Evolutionary conservation across 257 asterid genomes (phyloP), one percentile per base, ranked within the genome.

Genomic region (Leonotis leonurus): DNA sequence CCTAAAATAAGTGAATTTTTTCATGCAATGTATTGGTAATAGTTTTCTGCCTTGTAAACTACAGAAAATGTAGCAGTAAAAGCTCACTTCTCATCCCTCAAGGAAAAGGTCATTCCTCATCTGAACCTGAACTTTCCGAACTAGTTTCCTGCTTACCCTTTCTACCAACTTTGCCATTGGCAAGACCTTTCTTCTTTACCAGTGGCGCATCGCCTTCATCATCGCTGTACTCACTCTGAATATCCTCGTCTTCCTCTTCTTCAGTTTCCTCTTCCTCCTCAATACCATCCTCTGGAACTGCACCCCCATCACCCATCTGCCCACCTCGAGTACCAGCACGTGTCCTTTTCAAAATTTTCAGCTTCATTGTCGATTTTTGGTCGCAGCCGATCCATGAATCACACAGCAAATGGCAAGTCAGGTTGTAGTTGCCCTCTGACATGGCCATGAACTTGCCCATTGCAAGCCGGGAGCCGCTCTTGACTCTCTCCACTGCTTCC

Each of bases 351-450:
- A 71, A 29, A 24, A 92, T 78, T 63, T 81, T 89, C 58, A 92
- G 58, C 71, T 83, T 85, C 56, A 92, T 62, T 32, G 41, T 75
- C 17, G 76, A 60, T 12, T 73, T 84, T 17, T 60, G 66, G 57
- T 89, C 97, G 3, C 92, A 83, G 8, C 95, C 96, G 36, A 92
- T 74, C 99, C 97, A 92, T 0, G 97, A 75, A 25, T 92, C 99
- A 4, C 95, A 81, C 67, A 89, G 33, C 77, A 89, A 43, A 33
- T 89, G 77, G 72, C 95, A 77, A 50, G 76, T 80, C 81, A 92
- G 69, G 76, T 80, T 83, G 64, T 84, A 89, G 64, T 26, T 84
- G 18, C 98, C 98, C 67, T 80, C 88, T 0, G 78, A 76, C 50
- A 75, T 76, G 20, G 97, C 97, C 56, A 83, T 59, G 74, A 89